phyloP scores from a whole-genome alignment of 228 moss, liverwort and hornwort genomes.

The Sphagnum magellanicum region DNA sequence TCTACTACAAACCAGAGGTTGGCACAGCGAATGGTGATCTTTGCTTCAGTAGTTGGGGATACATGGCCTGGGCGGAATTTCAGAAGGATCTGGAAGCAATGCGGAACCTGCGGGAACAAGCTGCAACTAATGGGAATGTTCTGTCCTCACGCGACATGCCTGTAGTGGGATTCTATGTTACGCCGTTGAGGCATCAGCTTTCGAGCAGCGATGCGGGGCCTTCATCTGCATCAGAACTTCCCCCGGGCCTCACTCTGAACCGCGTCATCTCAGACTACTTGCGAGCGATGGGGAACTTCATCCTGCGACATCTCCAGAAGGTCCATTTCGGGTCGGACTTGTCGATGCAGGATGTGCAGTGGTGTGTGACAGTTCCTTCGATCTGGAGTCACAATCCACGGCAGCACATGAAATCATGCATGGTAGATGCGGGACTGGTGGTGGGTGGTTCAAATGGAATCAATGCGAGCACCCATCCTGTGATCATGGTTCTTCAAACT shows the following conservation, averaged over 20 bases:
- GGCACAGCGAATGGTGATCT: no score
- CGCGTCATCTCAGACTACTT: constrained; percentile 39
- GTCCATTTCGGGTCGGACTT: constrained; percentile 12
- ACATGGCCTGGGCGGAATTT: no score
- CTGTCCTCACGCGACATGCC: not conserved
- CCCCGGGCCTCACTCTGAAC: constrained; percentile 17
- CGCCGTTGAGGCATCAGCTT: constrained; percentile 42
- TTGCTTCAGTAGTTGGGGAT: no score
- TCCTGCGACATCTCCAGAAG: constrained; percentile 12
- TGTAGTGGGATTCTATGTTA: constrained; percentile 19
- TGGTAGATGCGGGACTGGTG: constrained; percentile 38
- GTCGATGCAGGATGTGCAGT: constrained; percentile 24
- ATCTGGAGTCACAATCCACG: constrained; percentile 55
- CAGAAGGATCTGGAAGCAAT: no score
- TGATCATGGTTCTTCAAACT: constrained; percentile 43
- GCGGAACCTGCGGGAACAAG: no score
- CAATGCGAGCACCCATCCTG: constrained; percentile 11
- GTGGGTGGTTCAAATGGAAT: not conserved
- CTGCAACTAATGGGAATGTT: no score
- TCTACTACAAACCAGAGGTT: no score
- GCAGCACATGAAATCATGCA: constrained; percentile 39
- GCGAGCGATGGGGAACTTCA: constrained; percentile 17
- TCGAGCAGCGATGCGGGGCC: constrained; percentile 13
- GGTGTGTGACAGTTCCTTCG: constrained; percentile 63
- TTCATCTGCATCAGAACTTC: constrained; percentile 14